Evolutionary conservation across 106 monocot species (phyloP).

Genomic region (Phalaenopsis aphrodite): DNA sequence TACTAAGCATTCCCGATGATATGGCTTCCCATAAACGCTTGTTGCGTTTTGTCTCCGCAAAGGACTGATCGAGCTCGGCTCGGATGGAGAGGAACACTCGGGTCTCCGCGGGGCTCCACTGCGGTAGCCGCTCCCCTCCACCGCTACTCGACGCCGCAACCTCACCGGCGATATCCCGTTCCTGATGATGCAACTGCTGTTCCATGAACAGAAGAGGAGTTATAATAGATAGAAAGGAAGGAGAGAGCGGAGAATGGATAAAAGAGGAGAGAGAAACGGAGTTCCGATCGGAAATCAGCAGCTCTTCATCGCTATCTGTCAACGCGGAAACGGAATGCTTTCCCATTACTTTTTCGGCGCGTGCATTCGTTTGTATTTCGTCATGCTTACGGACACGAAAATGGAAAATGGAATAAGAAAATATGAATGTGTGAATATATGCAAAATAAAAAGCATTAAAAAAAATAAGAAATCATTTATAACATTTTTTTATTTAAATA

Average conservation of each 20-base stretch:
- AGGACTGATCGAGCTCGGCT: constrained; percentile 54
- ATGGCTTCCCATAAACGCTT: constrained; percentile 65
- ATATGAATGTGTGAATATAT: too few relatives aligned
- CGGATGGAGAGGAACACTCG: constrained; percentile 46
- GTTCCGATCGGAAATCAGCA: neutral
- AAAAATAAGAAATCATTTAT: too few relatives aligned
- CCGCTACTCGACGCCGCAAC: neutral
- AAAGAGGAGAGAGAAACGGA: neutral
- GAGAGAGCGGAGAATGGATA: constrained; percentile 3
- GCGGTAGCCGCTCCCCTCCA: constrained; percentile 33
- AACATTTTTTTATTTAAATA: too few relatives aligned
- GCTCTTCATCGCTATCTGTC: constrained; percentile 24
- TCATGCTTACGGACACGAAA: constrained; percentile 1
- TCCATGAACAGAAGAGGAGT: neutral
- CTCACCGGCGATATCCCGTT: constrained; percentile 11
- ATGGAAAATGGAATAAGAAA: too few relatives aligned
- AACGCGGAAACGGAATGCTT: constrained; percentile 50
- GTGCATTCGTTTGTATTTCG: constrained; percentile 12
- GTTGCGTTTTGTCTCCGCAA: constrained; percentile 75
- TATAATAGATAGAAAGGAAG: neutral
- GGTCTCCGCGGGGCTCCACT: constrained; percentile 75
- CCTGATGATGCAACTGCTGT: constrained; percentile 13
- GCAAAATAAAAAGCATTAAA: too few relatives aligned
- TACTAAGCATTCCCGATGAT: constrained; percentile 35
- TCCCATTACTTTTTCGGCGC: constrained; percentile 42